phyloP scores from a whole-genome alignment of 805 yeast species.

The Candida ortonii region DNA sequence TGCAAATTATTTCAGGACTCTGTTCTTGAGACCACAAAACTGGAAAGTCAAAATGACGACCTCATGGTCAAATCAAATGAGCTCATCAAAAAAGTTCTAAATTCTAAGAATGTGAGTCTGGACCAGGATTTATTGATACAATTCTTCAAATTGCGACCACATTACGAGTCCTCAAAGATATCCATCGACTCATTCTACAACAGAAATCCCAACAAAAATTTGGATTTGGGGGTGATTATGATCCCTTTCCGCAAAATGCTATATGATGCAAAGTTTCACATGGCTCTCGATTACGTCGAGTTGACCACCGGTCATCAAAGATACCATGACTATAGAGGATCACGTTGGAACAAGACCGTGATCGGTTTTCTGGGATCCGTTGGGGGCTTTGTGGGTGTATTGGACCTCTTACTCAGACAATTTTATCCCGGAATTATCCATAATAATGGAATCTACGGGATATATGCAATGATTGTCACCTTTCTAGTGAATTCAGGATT shows the following conservation, averaged over 20 bases:
- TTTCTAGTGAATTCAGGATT: slow-evolving; percentile 48
- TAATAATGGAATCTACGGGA: slow-evolving; percentile 39
- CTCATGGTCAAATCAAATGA: slow-evolving; percentile 23
- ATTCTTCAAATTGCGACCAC: slow-evolving; percentile 27
- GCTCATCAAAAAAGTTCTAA: slow-evolving; percentile 17
- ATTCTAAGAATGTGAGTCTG: slow-evolving; percentile 19
- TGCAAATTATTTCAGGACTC: slow-evolving; percentile 28
- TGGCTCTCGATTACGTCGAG: slow-evolving; percentile 58
- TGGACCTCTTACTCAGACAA: slow-evolving; percentile 45
- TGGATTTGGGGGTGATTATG: slow-evolving; percentile 44
- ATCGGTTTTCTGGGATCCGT: slow-evolving; percentile 42
- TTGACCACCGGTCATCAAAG: slow-evolving; percentile 56
- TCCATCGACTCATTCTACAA: slow-evolving; percentile 27
- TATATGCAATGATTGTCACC: slow-evolving; percentile 47
- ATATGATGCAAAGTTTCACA: slow-evolving; percentile 53
- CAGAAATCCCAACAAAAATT: slow-evolving; percentile 19
- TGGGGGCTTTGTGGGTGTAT: slow-evolving; percentile 38
- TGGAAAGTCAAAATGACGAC: slow-evolving; percentile 19
- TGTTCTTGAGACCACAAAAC: slow-evolving; percentile 22
- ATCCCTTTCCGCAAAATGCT: slow-evolving; percentile 64
- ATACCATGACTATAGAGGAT: slow-evolving; percentile 39
- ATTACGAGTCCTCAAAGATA: slow-evolving; percentile 21
- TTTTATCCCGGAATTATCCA: slow-evolving; percentile 32
- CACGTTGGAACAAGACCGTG: slow-evolving; percentile 29
- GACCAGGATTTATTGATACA: slow-evolving; percentile 19